Conservation (phyloP, 176 grass and related monocot species). For the Miscanthus lutarioriparius region DNA sequence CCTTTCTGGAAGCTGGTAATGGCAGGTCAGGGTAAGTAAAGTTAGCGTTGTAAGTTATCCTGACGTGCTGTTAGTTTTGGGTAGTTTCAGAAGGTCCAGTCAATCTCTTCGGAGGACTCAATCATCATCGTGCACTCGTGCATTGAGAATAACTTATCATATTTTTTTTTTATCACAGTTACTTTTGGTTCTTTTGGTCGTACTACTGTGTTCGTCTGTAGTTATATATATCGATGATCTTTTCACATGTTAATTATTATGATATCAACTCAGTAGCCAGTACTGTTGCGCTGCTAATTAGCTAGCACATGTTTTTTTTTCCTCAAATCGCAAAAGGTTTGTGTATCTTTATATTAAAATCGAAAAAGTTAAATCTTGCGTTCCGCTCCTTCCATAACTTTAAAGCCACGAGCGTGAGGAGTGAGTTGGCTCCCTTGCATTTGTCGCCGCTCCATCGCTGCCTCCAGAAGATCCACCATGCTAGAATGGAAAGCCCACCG, state of each 20-base stretch:
- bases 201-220: not conserved
- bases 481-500: too few relatives aligned
- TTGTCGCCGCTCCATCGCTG: too few relatives aligned
- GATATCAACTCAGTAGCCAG: not conserved
- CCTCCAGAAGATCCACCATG: too few relatives aligned
- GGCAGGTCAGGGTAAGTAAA: conserved; percentile 43
- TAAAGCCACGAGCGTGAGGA: too few relatives aligned
- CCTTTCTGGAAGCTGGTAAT: conserved; percentile 58
- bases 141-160: conserved; percentile 23
- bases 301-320: too few relatives aligned
- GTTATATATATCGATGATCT: not conserved
- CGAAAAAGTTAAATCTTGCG: too few relatives aligned
- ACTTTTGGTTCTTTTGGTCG: not conserved
- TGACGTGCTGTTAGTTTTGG: conserved; percentile 61
- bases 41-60: conserved; percentile 41
- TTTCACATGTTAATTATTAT: not conserved
- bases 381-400: too few relatives aligned
- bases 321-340: too few relatives aligned
- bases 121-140: conserved; percentile 12
- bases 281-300: not conserved
- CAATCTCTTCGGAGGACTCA: conserved; percentile 31
- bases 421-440: too few relatives aligned
- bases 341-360: too few relatives aligned
- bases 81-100: conserved; percentile 45
- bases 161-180: not conserved